phyloP scores from a whole-genome alignment of 345 rosid genomes.

The Melastoma malabathricum region DNA sequence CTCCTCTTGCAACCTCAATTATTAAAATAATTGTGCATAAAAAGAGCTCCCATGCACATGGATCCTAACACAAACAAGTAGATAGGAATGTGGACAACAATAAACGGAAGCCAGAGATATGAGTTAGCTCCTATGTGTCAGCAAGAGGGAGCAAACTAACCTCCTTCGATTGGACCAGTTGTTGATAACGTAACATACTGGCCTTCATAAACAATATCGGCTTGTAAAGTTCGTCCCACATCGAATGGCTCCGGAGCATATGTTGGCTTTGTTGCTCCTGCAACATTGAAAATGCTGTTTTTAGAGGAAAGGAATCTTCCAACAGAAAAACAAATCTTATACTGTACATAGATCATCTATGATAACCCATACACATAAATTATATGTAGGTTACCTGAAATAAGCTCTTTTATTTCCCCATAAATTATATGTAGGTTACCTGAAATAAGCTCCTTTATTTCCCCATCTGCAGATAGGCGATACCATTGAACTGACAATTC shows the following conservation, averaged over 20 bases:
- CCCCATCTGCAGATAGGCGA: slow-evolving; percentile 61
- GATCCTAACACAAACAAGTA: neutral
- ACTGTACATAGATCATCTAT: neutral
- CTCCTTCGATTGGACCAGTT: slow-evolving; percentile 70
- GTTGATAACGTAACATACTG: slow-evolving; percentile 45
- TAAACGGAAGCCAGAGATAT: too few relatives aligned
- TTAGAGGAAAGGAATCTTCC: slow-evolving; percentile 1
- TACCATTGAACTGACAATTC: slow-evolving; percentile 79
- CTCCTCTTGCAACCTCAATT: neutral
- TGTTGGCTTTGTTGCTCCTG: slow-evolving; percentile 81
- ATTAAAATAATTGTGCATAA: neutral
- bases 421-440: slow-evolving; percentile 21
- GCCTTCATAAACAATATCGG: slow-evolving; percentile 40
- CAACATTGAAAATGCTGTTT: slow-evolving; percentile 7
- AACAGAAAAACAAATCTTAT: neutral
- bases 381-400: slow-evolving; percentile 42
- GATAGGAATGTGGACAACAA: neutral
- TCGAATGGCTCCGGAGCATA: slow-evolving; percentile 96
- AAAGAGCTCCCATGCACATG: neutral
- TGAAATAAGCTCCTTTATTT: slow-evolving; percentile 74
- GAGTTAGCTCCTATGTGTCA: slow-evolving; percentile 1
- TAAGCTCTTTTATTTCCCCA: slow-evolving; percentile 60
- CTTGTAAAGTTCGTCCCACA: slow-evolving; percentile 67
- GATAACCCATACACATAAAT: neutral
- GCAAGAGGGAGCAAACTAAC: slow-evolving; percentile 18